Evolutionary conservation across 2,329 filamentous ascomycete genomes (phyloP), one percentile per base, ranked within the genome.

Genomic region (Coniochaeta prunicola): DNA sequence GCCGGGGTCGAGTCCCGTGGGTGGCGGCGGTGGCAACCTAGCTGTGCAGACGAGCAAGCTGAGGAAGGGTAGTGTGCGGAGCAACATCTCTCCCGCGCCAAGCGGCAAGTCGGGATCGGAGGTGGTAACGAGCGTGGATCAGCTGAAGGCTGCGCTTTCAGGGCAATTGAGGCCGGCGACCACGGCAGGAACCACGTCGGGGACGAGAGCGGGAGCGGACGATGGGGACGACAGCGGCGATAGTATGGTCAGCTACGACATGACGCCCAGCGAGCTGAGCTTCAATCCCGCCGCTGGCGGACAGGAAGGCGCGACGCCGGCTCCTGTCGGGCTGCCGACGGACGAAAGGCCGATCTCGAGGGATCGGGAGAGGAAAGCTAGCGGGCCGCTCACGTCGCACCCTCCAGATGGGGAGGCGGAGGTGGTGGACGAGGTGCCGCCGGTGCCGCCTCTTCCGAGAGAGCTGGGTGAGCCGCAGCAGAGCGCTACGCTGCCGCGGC

Each of bases 231-330:
- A 77, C 58, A 85, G 79, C 66, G 80, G 77, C 59, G 88, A 91
- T 58, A 90, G 86, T 70, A 82, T 91, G 77, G 81, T 88, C 62
- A 89, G 86, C 73, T 88, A 86, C 63, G 87, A 90, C 59, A 80
- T 83, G 63, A 82, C 82, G 50, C 78, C 83, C n/a, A 89, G 86
- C 7, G 87, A 90, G 66, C 73, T 84, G 21, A 88, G 84, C 40
- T 86, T 83, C 69, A 84, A 83, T 66, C 78, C 74, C 65, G 59
- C 69, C 65, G 60, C 62, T 59, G 61, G 67, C 60, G 70, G 61
- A 15, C 31, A 24, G 9, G 54, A 42, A 10, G 30, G 26, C 17
- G 24, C 19, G 30, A 38, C 40, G n/a, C 50, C 50, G 3, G 26
- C 56, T 59, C 31, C 53, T 7, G 53, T 6, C 45, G 12, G n/a